Base-by-base conservation (phyloP, 495 filamentous ascomycete genomes). In the Pyrenopolyporus hunteri region DNA sequence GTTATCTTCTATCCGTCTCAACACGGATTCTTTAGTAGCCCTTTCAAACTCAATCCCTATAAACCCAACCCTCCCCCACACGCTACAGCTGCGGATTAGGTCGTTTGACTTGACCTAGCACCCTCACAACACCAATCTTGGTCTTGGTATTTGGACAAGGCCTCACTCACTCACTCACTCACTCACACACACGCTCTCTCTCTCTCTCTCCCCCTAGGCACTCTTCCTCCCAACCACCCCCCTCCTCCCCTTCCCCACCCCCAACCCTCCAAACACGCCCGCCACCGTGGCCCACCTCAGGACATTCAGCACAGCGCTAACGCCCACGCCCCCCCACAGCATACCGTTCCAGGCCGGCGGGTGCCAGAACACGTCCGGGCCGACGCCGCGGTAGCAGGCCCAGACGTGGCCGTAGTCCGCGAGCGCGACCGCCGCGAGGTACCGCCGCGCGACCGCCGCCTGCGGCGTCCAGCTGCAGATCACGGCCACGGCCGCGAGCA, bases 401-500 rank as follows among this genome's bases (percentile, higher is more conserved):
- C 75, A 85, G n/a, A 89, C 53, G 65, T 89, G 87, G 2, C 86
- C 85, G 44, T 86, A 72, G 67, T 89, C 87, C 3, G 79, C 85
- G 17, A 87, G 67, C 42, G 80, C 79, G 28, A 86, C 74, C 4
- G 74, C 81, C 4, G 80, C 48, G 5, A 88, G 60, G 57, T 83
- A 87, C 52, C 80, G 77, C 19, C 78, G 77, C 14, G 83, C 69
- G 1, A 85, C 81, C 16, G 59, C 66, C 4, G 79, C 73, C 57
- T 86, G 79, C 8, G 73, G 74, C 20, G 81, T 83, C n/a, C 76
- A 73, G 69, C 80, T 76, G 45, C 82, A 74, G 8, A 85, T 68
- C 1, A 82, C 66, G 1, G 77, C 83, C 16, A 86, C 40, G 16
- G 82, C 66, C 10, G 76, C 80, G 9, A 87, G 75, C 31, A 89